Percentiles rank a stretch among this genome's conserved stretches.
Conservation (phyloP, 352 stramenopile genomes). For the Globisporangium nunn region DNA sequence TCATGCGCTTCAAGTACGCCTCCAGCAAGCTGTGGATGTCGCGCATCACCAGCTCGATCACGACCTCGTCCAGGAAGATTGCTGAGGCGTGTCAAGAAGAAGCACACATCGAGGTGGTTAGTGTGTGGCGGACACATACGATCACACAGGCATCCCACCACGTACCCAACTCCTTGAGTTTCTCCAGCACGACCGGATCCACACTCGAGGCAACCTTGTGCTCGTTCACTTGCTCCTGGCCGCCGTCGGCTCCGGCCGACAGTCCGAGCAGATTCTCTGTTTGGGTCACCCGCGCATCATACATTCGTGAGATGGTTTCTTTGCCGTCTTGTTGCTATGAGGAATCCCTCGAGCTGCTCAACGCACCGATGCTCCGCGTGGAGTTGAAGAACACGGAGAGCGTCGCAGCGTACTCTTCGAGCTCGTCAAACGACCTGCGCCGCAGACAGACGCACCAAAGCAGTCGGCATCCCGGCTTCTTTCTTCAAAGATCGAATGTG, state of each 20-base stretch:
- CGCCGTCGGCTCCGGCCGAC: slow-evolving; percentile 38
- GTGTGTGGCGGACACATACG: not conserved
- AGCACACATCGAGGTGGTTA: not conserved
- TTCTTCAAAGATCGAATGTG: not conserved
- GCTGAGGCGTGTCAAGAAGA: slow-evolving; percentile 18
- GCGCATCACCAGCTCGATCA: slow-evolving; percentile 72
- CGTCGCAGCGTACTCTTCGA: slow-evolving; percentile 67
- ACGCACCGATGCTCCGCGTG: slow-evolving; percentile 52
- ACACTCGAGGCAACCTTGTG: slow-evolving; percentile 16
- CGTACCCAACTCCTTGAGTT: slow-evolving; percentile 51
- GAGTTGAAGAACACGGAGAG: slow-evolving; percentile 72
- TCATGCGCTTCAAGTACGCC: slow-evolving; percentile 49
- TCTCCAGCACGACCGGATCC: slow-evolving; percentile 24
- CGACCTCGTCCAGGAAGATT: slow-evolving; percentile 71
- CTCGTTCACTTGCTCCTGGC: slow-evolving; percentile 49
- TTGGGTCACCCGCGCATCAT: not conserved
- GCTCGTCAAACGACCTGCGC: slow-evolving; percentile 37
- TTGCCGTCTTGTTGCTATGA: not conserved
- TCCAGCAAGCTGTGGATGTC: slow-evolving; percentile 66
- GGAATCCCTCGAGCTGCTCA: too few species aligned
- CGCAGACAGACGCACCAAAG: not conserved
- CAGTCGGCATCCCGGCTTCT: too few species aligned
- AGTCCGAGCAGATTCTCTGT: slow-evolving; percentile 55
- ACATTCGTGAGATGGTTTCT: not conserved
- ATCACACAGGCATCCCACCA: not conserved